Base-by-base conservation (phyloP, 2,329 filamentous ascomycete genomes). In the Fusarium algeriense region DNA sequence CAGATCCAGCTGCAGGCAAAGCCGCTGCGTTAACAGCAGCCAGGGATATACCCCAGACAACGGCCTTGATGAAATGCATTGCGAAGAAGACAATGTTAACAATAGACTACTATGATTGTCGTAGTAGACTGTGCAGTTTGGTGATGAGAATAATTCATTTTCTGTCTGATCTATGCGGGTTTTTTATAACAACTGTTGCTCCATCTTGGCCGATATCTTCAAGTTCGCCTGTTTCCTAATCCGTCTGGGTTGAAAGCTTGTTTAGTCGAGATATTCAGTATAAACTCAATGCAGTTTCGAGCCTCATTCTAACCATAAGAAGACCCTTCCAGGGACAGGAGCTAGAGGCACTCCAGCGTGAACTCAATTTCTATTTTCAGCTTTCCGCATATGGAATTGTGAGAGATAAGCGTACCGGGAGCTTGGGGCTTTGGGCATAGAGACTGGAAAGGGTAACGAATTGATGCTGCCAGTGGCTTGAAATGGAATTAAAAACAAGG, bases 41-140 rank as follows among this genome's bases (percentile, higher is more conserved):
- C 12, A 67, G 40, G 41, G 53, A 43, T 26, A 66, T 38, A 17
- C 62, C 30, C 43, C 56, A 65, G 15, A 60, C 23, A 10, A 66
- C 32, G 13, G 55, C 48, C 45, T 67, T 67, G 46, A 46, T 35
- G 35, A 67, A 38, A 37, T 53, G 64, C 64, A 67, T 67, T 13
- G 30, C 15, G 23, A 43, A 48, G 26, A 9, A n/a, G 6, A 20
- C n/a, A 15, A 20, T 17, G 20, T 23, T 12, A 34, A 26, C 15
- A 11, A 26, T 20, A 4, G 5, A 37, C 40, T 48, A 49, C 52
- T 46, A 11, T 38, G 28, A 6, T 37, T 44, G n/a, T 14, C n/a
- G 48, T n/a, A 52, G 48, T 52, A 50, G 63, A 41, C 20, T 41
- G 23, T 40, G 44, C 20, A 40, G 57, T 40, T 59, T 11, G 23